These are phyloP conservation scores for Sindora glabra DNA, from an alignment of 306 rosid species.

Conservation along the genomic window DNA sequence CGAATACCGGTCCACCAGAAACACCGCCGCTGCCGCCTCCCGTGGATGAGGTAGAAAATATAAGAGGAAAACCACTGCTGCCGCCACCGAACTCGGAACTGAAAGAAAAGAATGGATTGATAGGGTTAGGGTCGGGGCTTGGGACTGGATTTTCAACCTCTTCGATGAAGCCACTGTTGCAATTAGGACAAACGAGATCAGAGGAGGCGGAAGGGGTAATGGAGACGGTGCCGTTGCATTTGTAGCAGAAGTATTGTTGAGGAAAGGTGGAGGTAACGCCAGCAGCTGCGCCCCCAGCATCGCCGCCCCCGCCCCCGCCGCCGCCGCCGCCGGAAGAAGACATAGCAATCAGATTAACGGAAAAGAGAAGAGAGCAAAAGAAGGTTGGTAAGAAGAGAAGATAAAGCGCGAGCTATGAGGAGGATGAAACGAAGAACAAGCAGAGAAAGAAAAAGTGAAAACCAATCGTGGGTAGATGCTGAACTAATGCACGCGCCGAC, in stretches of 20 bases:
- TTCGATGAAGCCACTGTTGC: conserved; percentile 62
- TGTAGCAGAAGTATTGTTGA: conserved; percentile 62
- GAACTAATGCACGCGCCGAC: too few species aligned
- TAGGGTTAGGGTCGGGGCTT: conserved; percentile 21
- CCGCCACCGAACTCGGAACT: conserved; percentile 23
- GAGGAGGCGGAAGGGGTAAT: conserved; percentile 42
- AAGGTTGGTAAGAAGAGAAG: neutral
- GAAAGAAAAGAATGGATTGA: conserved; percentile 38
- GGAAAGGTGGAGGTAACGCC: conserved; percentile 17
- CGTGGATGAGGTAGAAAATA: conserved; percentile 36
- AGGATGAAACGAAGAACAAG: conserved; percentile 25
- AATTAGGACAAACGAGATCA: conserved; percentile 63
- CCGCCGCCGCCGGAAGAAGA: conserved; percentile 51
- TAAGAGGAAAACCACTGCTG: conserved; percentile 30
- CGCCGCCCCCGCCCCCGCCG: conserved; percentile 5
- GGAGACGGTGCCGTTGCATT: conserved; percentile 55
- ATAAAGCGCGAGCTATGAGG: conserved; percentile 3
- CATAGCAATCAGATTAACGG: conserved; percentile 48
- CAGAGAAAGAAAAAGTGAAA: neutral
- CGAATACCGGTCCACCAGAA: conserved; percentile 19
- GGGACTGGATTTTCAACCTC: conserved; percentile 58
- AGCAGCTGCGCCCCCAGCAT: too few species aligned
- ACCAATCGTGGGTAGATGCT: neutral
- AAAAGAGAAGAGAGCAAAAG: neutral
- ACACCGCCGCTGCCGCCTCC: conserved; percentile 9